Conservation (phyloP, 2,329 filamentous ascomycete species). For the Hypoxylon sp. region DNA sequence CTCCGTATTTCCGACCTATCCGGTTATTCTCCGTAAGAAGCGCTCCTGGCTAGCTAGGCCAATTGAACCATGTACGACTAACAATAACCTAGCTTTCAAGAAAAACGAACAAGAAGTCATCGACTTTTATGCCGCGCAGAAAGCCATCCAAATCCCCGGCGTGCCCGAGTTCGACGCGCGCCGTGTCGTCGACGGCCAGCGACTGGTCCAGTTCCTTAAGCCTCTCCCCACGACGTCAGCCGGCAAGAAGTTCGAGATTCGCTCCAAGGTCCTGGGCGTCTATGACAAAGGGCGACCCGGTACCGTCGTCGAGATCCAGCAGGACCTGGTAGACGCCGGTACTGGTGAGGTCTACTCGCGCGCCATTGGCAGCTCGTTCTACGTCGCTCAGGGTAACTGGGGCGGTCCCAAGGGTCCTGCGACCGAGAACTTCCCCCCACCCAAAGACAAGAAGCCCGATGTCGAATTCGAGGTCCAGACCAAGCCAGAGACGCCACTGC, state of each 20-base stretch:
- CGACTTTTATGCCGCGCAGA: constrained; percentile 84
- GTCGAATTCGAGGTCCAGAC: constrained; percentile 79
- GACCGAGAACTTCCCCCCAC: constrained; percentile 83
- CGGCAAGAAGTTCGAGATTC: constrained; percentile 81
- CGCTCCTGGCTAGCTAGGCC: neutral
- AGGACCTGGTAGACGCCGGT: constrained; percentile 78
- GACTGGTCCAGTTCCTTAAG: constrained; percentile 82
- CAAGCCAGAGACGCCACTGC: constrained; percentile 77
- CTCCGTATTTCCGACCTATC: constrained; percentile 89
- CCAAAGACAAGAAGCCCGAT: constrained; percentile 79
- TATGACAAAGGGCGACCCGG: constrained; percentile 92
- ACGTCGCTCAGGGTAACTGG: constrained; percentile 85
- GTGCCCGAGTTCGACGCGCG: constrained; percentile 82
- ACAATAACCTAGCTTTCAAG: constrained; percentile 75
- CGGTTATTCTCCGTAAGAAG: constrained; percentile 79
- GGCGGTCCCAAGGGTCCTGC: constrained; percentile 91
- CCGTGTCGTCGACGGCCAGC: constrained; percentile 87
- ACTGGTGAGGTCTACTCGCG: constrained; percentile 80
- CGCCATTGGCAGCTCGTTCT: constrained; percentile 80
- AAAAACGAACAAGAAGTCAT: constrained; percentile 80
- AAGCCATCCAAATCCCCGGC: constrained; percentile 76
- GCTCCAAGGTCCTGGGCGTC: constrained; percentile 84
- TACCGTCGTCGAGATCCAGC: constrained; percentile 85
- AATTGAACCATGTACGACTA: constrained; percentile 12
- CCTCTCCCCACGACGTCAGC: constrained; percentile 79